Conservation (phyloP, 140 eudicot species). For the Flaveria floridana region DNA sequence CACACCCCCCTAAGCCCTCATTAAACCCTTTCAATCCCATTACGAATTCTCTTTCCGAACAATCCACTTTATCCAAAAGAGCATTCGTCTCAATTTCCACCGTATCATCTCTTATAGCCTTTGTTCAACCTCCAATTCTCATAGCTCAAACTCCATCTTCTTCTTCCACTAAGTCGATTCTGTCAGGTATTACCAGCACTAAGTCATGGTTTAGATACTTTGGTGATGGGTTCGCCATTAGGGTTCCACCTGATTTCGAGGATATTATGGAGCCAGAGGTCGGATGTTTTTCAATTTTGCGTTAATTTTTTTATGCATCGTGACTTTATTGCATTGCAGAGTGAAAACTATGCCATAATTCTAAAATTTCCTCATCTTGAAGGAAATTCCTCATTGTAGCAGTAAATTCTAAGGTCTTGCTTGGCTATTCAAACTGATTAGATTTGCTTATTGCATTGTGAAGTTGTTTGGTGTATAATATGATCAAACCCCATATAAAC, state of each 20-base stretch:
- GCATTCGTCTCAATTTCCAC: constrained; percentile 40
- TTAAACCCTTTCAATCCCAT: constrained; percentile 13
- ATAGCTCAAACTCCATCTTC: constrained; percentile 35
- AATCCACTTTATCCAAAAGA: constrained; percentile 39
- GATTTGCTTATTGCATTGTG: too few relatives aligned
- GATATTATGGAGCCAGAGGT: constrained; percentile 95
- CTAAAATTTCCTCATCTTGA: too few relatives aligned
- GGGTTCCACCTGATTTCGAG: constrained; percentile 80
- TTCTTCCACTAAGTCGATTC: constrained; percentile 38
- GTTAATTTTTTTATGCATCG: not conserved
- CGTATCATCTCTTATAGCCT: constrained; percentile 36
- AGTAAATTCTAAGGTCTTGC: too few relatives aligned
- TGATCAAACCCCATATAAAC: too few relatives aligned
- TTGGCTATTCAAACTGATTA: too few relatives aligned
- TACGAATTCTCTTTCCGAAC: constrained; percentile 16
- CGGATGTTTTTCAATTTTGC: not conserved
- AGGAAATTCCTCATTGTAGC: too few relatives aligned
- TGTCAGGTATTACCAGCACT: constrained; percentile 78
- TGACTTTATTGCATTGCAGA: constrained; percentile 19
- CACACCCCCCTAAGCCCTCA: constrained; percentile 30
- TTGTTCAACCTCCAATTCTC: constrained; percentile 35
- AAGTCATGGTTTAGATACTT: constrained; percentile 89
- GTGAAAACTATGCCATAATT: too few relatives aligned
- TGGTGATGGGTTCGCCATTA: constrained; percentile 89
- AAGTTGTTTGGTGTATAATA: too few relatives aligned